A percentile compares a stretch with the other conserved stretches of the same genome.
Conservation (phyloP, 1,284 basidiomycete species). For the Lentinus polychrous region DNA sequence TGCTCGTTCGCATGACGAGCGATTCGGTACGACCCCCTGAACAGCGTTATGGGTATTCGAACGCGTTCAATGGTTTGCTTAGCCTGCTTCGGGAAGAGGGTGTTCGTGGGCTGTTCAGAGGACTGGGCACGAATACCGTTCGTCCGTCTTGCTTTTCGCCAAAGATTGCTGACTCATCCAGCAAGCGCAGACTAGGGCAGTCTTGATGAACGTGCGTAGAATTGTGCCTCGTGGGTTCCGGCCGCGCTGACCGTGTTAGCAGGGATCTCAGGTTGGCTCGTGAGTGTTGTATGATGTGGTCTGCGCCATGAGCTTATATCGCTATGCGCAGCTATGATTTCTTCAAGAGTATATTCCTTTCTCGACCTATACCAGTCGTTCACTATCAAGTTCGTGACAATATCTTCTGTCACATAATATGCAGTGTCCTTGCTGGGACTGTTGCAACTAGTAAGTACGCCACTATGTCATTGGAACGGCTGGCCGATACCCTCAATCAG, state of each 20-base stretch:
- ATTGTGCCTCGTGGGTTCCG: constrained; percentile 10
- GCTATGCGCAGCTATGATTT: constrained; percentile 66
- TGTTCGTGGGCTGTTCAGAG: constrained; percentile 60
- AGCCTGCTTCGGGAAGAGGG: constrained; percentile 69
- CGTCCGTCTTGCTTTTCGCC: constrained; percentile 16
- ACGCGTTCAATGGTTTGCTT: constrained; percentile 66
- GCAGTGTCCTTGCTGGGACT: constrained; percentile 72
- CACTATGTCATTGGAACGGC: neutral
- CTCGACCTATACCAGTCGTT: constrained; percentile 45
- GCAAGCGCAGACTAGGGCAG: constrained; percentile 50
- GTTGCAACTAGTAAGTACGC: constrained; percentile 73
- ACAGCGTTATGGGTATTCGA: constrained; percentile 71
- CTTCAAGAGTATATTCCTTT: constrained; percentile 69
- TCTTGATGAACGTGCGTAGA: constrained; percentile 80
- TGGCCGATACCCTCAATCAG: constrained; percentile 29
- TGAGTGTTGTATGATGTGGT: constrained; percentile 35
- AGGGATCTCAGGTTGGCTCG: constrained; percentile 86
- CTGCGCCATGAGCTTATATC: constrained; percentile 4
- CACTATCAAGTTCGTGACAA: constrained; percentile 68
- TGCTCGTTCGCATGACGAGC: constrained; percentile 86
- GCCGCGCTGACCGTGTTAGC: constrained; percentile 10
- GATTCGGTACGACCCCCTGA: constrained; percentile 71
- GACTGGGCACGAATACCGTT: constrained; percentile 77
- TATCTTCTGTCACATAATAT: constrained; percentile 55
- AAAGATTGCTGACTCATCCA: neutral